Conservation (phyloP, 2,329 filamentous ascomycete species). For the Colletotrichum caudatum region DNA sequence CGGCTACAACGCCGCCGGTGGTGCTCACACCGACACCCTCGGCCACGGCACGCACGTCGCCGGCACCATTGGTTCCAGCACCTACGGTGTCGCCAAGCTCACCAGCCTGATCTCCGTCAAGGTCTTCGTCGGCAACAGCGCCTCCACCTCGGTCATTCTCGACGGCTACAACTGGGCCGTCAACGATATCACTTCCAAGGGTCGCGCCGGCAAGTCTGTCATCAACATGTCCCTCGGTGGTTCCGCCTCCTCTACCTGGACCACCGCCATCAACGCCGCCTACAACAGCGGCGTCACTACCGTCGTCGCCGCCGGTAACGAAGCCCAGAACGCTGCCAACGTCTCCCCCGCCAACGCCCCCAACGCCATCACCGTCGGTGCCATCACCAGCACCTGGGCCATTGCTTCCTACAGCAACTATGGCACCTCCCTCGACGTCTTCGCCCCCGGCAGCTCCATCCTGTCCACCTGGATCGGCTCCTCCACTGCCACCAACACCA, state of each 20-base stretch:
- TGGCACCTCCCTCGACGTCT: conserved; percentile 61
- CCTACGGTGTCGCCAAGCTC: conserved; percentile 61
- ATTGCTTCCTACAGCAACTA: conserved; percentile 63
- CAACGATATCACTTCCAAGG: conserved; percentile 57
- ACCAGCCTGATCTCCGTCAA: conserved; percentile 59
- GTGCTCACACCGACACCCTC: conserved; percentile 51
- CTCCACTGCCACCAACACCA: conserved; percentile 55
- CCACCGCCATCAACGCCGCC: conserved; percentile 61
- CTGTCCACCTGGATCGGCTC: conserved; percentile 60
- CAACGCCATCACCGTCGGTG: conserved; percentile 65
- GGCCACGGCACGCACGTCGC: conserved; percentile 64
- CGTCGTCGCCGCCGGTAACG: conserved; percentile 68
- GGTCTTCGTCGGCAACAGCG: conserved; percentile 54
- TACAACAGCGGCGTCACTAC: conserved; percentile 62
- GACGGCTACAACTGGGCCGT: conserved; percentile 58
- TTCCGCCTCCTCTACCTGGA: conserved; percentile 55
- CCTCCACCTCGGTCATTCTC: conserved; percentile 48
- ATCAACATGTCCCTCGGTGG: conserved; percentile 69
- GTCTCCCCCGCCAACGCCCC: conserved; percentile 62
- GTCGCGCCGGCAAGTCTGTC: conserved; percentile 57
- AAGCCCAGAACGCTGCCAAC: conserved; percentile 49
- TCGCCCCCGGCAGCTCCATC: conserved; percentile 62
- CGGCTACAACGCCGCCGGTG: conserved; percentile 53
- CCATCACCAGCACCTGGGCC: conserved; percentile 55
- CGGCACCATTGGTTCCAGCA: conserved; percentile 58